Conservation (phyloP, 768 basidiomycete genomes). For the Cystofilobasidium ferigula region DNA sequence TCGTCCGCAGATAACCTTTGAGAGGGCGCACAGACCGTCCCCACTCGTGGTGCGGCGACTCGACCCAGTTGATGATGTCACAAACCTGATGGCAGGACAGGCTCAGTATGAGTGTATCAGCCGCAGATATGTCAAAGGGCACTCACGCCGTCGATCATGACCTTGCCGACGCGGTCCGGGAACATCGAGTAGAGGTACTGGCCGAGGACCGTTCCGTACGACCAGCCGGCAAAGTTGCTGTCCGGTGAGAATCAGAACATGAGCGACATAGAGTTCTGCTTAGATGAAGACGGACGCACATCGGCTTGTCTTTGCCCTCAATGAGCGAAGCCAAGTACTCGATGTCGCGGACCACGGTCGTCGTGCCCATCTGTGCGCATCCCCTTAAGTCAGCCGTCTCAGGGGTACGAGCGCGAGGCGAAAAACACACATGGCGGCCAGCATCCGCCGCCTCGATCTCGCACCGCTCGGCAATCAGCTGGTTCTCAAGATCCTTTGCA, state of each 20-base stretch:
- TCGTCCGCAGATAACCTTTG: too few species aligned
- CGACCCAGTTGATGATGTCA: slow-evolving; percentile 19
- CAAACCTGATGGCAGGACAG: not conserved
- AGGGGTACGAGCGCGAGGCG: not conserved
- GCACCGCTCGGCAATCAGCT: slow-evolving; percentile 11
- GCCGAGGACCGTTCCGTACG: slow-evolving; percentile 19
- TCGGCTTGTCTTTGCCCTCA: slow-evolving; percentile 13
- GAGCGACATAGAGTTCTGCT: not conserved
- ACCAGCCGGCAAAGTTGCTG: slow-evolving; percentile 20
- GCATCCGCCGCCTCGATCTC: slow-evolving; percentile 4
- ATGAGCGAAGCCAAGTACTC: not conserved
- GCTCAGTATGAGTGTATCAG: too few species aligned
- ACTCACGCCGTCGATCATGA: slow-evolving; percentile 15
- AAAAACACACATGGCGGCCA: slow-evolving; percentile 11
- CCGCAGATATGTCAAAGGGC: not conserved
- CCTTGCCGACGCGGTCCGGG: slow-evolving; percentile 9
- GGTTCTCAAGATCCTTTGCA: slow-evolving; percentile 7
- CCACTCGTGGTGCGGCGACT: slow-evolving; percentile 17
- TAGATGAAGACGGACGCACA: not conserved
- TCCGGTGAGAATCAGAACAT: not conserved
- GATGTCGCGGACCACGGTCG: slow-evolving; percentile 17
- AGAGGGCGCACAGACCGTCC: slow-evolving; percentile 10
- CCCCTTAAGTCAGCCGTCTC: not conserved
- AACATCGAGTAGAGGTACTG: slow-evolving; percentile 12
- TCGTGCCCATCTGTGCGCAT: slow-evolving; percentile 22